Evolutionary conservation across 1,284 basidiomycete species (phyloP).

Genomic region (Cutaneotrichosporon arboriforme): DNA sequence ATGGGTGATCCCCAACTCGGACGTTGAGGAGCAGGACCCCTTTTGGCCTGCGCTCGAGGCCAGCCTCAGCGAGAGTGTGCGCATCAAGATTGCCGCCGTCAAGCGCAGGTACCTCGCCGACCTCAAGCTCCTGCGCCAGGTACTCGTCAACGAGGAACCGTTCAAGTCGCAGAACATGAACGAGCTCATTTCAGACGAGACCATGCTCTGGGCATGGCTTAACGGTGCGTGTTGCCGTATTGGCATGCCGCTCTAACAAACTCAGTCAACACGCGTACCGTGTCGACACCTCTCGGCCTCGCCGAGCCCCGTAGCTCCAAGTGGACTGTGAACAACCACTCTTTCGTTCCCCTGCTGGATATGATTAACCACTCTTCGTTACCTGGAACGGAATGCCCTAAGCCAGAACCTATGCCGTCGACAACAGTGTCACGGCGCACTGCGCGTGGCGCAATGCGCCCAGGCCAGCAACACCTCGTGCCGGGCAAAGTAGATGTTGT

Average conservation of each 20-base stretch:
- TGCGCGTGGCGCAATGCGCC: slow-evolving; percentile 26
- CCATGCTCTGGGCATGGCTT: slow-evolving; percentile 79
- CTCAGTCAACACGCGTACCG: slow-evolving; percentile 78
- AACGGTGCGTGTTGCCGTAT: slow-evolving; percentile 58
- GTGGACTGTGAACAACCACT: slow-evolving; percentile 58
- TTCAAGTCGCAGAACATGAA: slow-evolving; percentile 31
- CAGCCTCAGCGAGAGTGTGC: slow-evolving; percentile 55
- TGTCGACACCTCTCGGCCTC: slow-evolving; percentile 65
- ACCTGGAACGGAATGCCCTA: slow-evolving; percentile 21
- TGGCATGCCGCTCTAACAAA: not conserved
- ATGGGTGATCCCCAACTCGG: slow-evolving; percentile 55
- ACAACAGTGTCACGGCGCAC: slow-evolving; percentile 6
- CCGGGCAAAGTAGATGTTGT: slow-evolving; percentile 50
- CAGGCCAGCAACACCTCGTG: slow-evolving; percentile 48
- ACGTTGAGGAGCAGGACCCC: slow-evolving; percentile 9
- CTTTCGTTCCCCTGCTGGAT: slow-evolving; percentile 77
- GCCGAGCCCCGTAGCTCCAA: slow-evolving; percentile 50
- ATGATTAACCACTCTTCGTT: slow-evolving; percentile 68
- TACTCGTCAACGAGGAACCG: slow-evolving; percentile 42
- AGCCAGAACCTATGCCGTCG: slow-evolving; percentile 23
- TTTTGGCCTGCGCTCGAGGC: slow-evolving; percentile 26
- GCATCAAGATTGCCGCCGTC: slow-evolving; percentile 52
- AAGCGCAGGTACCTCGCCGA: slow-evolving; percentile 58
- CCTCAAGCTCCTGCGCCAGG: slow-evolving; percentile 48
- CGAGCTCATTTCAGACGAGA: slow-evolving; percentile 33